Evolutionary conservation across 2,329 filamentous ascomycete species (phyloP).

Genomic region (Aspergillus vadensis): DNA sequence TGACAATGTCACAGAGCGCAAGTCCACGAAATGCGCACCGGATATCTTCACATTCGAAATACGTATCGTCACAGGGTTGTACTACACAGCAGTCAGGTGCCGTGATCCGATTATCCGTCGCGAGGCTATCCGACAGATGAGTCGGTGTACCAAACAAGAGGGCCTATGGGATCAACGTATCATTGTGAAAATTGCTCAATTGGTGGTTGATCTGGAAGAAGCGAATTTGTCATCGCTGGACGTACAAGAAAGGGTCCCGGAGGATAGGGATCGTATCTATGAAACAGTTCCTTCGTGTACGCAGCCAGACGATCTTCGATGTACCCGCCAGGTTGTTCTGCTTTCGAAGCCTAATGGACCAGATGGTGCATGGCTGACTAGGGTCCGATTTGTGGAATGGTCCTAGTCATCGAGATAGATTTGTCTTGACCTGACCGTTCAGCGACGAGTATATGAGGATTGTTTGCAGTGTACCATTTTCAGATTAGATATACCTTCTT

Average conservation of each 20-base stretch:
- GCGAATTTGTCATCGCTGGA: slow-evolving; percentile 9
- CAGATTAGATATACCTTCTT: too few species aligned
- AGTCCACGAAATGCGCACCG: not conserved
- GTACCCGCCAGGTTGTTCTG: not conserved
- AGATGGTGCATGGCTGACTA: not conserved
- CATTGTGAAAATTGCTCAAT: slow-evolving; percentile 5
- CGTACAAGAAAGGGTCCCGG: slow-evolving; percentile 17
- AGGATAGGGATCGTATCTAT: slow-evolving; percentile 11
- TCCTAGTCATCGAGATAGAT: not conserved
- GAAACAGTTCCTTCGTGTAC: not conserved
- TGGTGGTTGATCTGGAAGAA: slow-evolving; percentile 23
- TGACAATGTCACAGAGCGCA: not conserved
- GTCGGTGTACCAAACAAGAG: slow-evolving; percentile 15
- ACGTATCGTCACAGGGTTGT: slow-evolving; percentile 36
- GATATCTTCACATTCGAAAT: slow-evolving; percentile 28
- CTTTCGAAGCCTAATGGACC: not conserved
- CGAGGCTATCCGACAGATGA: slow-evolving; percentile 28
- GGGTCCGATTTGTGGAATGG: not conserved
- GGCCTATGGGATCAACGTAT: slow-evolving; percentile 20
- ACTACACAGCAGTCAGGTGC: slow-evolving; percentile 37
- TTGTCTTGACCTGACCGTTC: too few species aligned
- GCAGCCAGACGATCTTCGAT: not conserved
- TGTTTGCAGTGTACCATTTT: too few species aligned
- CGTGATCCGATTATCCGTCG: slow-evolving; percentile 33
- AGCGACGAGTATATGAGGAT: too few species aligned